phyloP scores from a whole-genome alignment of 1,284 basidiomycete species.

The Boletus holoroseus region DNA sequence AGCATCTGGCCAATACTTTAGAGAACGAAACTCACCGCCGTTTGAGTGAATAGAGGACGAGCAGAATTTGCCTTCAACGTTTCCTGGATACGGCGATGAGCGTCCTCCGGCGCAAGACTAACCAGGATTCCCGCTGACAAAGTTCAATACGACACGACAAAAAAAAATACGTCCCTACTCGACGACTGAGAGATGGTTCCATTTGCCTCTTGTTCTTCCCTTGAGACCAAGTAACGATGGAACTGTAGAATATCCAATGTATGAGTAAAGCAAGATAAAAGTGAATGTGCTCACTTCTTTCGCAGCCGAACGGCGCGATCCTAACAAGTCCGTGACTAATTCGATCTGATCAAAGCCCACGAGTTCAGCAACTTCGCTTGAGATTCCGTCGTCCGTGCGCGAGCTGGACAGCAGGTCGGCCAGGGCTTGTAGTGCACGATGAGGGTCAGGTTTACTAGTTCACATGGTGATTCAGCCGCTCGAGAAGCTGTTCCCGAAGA shows the following conservation, averaged over 20 bases:
- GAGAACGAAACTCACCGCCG: conserved; percentile 42
- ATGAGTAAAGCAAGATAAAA: neutral
- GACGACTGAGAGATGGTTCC: conserved; percentile 1
- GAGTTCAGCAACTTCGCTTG: conserved; percentile 74
- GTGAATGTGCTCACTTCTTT: conserved; percentile 37
- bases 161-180: conserved; percentile 11
- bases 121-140: conserved; percentile 13
- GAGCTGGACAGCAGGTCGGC: conserved; percentile 22
- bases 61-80: conserved; percentile 59
- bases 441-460: conserved; percentile 16
- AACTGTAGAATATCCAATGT: conserved; percentile 14
- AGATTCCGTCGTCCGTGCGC: conserved; percentile 62
- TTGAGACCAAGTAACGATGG: conserved; percentile 8
- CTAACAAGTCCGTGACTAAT: conserved; percentile 53
- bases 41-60: conserved; percentile 61
- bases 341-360: conserved; percentile 86
- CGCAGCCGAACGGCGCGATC: conserved; percentile 40
- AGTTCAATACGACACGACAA: neutral
- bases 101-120: conserved; percentile 49
- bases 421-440: conserved; percentile 16
- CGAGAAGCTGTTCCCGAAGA: neutral
- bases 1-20: neutral
- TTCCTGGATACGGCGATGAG: conserved; percentile 62
- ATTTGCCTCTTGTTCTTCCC: neutral
- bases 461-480: conserved; percentile 3